Evolutionary conservation across 495 filamentous ascomycete genomes (phyloP).

Genomic region (Bombardia bombarda): DNA sequence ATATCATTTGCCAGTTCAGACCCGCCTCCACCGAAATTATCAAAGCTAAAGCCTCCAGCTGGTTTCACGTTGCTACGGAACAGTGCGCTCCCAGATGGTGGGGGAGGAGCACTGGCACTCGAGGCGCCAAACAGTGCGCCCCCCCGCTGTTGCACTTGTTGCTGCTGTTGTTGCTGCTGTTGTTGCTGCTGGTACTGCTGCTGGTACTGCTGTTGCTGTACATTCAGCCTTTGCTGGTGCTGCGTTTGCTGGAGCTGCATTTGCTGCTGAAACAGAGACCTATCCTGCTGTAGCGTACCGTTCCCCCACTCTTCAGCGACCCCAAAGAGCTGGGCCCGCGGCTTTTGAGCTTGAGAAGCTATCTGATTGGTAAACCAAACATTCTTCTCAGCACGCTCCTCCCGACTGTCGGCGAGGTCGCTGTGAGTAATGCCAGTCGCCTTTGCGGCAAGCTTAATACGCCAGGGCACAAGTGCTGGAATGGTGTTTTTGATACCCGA

Average conservation of each 20-base stretch:
- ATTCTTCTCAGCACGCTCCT: conserved; percentile 18
- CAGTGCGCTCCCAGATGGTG: no score
- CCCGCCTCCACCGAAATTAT: not conserved
- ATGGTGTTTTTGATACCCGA: conserved; percentile 50
- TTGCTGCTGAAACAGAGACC: not conserved
- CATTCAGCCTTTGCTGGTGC: not conserved
- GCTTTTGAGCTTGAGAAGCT: conserved; percentile 15
- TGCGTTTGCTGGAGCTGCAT: conserved; percentile 1
- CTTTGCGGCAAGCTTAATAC: conserved; percentile 37
- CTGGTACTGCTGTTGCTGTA: conserved; percentile 1
- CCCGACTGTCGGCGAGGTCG: conserved; percentile 18
- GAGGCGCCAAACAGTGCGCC: no score
- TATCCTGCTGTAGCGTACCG: no score
- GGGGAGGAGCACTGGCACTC: no score
- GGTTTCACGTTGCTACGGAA: no score
- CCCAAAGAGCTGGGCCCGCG: conserved; percentile 28
- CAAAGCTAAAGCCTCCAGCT: no score
- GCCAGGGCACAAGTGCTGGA: conserved; percentile 54
- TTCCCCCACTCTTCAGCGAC: conserved; percentile 2
- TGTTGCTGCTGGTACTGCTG: conserved; percentile 1
- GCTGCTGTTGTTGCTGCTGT: conserved; percentile 1
- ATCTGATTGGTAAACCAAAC: conserved; percentile 18
- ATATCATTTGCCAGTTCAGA: not conserved
- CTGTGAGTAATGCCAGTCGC: conserved; percentile 7
- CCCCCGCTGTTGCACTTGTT: not conserved